Evolutionary conservation across 257 asterid species (phyloP).

Genomic region (Knoxia roxburghii): DNA sequence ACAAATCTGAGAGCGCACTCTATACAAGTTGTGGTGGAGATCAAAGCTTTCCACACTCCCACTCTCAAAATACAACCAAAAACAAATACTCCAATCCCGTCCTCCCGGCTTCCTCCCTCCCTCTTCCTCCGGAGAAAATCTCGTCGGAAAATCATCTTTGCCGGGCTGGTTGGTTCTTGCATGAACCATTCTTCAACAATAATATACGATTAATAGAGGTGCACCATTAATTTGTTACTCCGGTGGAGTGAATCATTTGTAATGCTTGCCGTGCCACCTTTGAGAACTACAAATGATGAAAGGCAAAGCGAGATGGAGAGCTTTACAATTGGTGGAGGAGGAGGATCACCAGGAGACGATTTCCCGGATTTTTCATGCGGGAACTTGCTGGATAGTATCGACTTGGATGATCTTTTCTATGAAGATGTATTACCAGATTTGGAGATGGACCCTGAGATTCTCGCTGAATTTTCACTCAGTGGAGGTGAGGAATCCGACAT

Average conservation of each 20-base stretch:
- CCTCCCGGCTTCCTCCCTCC: not conserved
- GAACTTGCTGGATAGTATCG: constrained; percentile 66
- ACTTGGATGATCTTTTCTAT: constrained; percentile 71
- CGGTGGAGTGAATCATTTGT: not conserved
- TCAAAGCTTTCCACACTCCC: constrained; percentile 36
- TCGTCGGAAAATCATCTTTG: constrained; percentile 3
- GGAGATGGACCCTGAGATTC: constrained; percentile 72
- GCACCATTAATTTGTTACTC: not conserved
- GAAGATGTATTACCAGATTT: constrained; percentile 64
- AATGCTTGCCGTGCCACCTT: constrained; percentile 70
- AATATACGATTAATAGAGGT: not conserved
- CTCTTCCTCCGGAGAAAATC: constrained; percentile 7
- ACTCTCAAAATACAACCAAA: constrained; percentile 13
- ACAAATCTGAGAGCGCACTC: constrained; percentile 41
- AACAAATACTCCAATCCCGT: constrained; percentile 1
- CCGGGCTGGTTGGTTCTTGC: not conserved
- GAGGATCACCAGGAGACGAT: constrained; percentile 35
- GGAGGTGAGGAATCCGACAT: constrained; percentile 38
- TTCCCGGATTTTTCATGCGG: constrained; percentile 52
- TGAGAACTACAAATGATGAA: constrained; percentile 47
- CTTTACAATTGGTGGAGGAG: constrained; percentile 32
- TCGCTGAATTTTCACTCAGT: constrained; percentile 56
- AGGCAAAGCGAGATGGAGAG: constrained; percentile 44
- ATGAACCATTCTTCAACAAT: not conserved
- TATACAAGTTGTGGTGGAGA: constrained; percentile 56